Percentiles rank a stretch among this genome's conserved stretches.
Evolutionary conservation across 139 green algal species (phyloP).

Genomic region (Chlorella sp.): DNA sequence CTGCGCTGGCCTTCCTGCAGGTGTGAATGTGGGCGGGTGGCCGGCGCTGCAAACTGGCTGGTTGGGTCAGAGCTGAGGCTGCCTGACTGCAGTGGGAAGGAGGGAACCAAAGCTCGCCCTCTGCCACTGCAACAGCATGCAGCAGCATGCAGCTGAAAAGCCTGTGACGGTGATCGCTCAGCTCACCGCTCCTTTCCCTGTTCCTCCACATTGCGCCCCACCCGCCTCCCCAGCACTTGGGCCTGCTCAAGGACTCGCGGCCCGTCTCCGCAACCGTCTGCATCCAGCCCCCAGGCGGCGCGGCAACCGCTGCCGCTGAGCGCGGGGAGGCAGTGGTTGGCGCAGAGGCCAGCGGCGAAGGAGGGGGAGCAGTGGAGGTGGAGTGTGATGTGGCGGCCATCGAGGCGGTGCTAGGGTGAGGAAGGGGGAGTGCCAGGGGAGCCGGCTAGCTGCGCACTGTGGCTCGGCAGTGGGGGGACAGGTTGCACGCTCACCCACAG

Average conservation of each 20-base stretch:
- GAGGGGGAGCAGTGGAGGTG: constrained; percentile 7
- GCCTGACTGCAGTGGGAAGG: no score
- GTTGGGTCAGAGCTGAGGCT: not conserved
- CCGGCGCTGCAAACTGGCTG: not conserved
- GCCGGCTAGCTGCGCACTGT: no score
- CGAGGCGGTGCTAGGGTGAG: constrained; percentile 39
- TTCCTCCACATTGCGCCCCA: no score
- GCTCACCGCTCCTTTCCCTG: no score
- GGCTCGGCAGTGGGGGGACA: no score
- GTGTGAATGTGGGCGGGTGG: not conserved
- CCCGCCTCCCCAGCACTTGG: constrained; percentile 16
- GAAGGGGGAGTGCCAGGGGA: not conserved
- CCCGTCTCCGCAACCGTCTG: not conserved
- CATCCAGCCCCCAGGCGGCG: not conserved
- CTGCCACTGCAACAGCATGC: no score
- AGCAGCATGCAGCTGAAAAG: no score
- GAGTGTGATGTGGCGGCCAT: constrained; percentile 29
- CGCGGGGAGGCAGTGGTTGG: not conserved
- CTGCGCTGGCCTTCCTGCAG: constrained; percentile 20
- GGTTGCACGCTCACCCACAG: no score
- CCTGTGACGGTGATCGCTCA: no score
- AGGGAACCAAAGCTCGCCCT: no score
- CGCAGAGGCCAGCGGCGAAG: not conserved
- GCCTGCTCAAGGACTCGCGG: constrained; percentile 16
- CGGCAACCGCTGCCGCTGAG: not conserved